These are phyloP conservation scores for Panaeolus cyanescens DNA, from an alignment of 768 basidiomycete genomes.

Conservation along the genomic window DNA sequence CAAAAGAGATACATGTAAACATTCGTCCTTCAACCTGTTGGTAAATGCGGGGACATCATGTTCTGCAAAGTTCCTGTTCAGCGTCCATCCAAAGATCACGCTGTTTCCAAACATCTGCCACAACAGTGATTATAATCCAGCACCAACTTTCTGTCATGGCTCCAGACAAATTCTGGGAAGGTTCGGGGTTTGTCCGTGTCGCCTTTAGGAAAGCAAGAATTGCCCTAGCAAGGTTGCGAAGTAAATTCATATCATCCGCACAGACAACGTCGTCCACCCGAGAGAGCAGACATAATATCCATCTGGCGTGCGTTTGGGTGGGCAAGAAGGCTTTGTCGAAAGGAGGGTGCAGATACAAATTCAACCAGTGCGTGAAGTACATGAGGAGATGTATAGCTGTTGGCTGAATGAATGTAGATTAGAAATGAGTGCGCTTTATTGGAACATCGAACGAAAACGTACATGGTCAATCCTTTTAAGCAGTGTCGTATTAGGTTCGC, in stretches of 20 bases:
- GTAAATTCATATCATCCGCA: constrained; percentile 74
- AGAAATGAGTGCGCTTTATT: constrained; percentile 12
- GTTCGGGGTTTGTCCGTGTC: constrained; percentile 22
- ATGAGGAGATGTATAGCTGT: constrained; percentile 75
- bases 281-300: constrained; percentile 78
- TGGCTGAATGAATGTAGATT: constrained; percentile 47
- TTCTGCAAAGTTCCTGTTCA: constrained; percentile 29
- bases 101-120: constrained; percentile 77
- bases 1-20: not conserved
- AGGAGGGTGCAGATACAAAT: constrained; percentile 52
- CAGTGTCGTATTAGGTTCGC: constrained; percentile 61
- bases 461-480: constrained; percentile 71
- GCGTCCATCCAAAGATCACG: constrained; percentile 81
- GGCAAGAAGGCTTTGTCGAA: constrained; percentile 39
- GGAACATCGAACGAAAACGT: constrained; percentile 21
- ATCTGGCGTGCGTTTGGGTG: constrained; percentile 63
- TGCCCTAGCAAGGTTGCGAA: constrained; percentile 76
- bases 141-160: constrained; percentile 50
- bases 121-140: constrained; percentile 72
- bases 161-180: constrained; percentile 6
- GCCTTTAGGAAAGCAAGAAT: constrained; percentile 55
- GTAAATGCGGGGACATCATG: not conserved
- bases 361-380: constrained; percentile 86
- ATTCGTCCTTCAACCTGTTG: not conserved
- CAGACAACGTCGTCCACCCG: constrained; percentile 69